A percentile compares a stretch with the other conserved stretches of the same genome.
These are phyloP conservation scores for Raffaelea arxii DNA, from an alignment of 2,329 filamentous ascomycete species.

Conservation along the genomic window DNA sequence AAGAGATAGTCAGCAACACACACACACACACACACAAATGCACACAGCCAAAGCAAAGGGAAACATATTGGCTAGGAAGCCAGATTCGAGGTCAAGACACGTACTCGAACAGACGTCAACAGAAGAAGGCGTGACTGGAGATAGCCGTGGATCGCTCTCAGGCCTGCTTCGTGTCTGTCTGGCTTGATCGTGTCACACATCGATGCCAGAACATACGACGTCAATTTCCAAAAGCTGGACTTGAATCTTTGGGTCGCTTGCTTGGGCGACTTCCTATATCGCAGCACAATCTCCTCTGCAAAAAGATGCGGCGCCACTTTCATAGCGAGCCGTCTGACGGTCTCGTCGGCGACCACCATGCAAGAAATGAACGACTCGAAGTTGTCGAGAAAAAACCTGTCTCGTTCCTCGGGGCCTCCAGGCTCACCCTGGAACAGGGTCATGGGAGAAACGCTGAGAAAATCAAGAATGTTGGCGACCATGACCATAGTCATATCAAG, in stretches of 20 bases:
- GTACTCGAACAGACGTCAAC: constrained; percentile 38
- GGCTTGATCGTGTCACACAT: constrained; percentile 39
- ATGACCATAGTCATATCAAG: constrained; percentile 29
- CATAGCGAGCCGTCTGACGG: constrained; percentile 37
- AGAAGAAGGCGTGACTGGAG: constrained; percentile 45
- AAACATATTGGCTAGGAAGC: no score
- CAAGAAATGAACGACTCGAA: constrained; percentile 44
- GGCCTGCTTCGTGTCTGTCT: constrained; percentile 30
- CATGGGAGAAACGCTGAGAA: constrained; percentile 44
- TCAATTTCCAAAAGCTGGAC: constrained; percentile 41
- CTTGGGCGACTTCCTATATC: constrained; percentile 25
- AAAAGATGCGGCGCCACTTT: constrained; percentile 40
- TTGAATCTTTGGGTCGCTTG: constrained; percentile 28
- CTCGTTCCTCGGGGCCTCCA: constrained; percentile 22
- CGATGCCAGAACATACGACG: constrained; percentile 36
- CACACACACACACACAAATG: not conserved
- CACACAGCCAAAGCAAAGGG: not conserved
- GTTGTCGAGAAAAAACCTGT: constrained; percentile 32
- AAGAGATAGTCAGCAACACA: not conserved
- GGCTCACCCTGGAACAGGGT: constrained; percentile 35
- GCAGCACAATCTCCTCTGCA: constrained; percentile 24
- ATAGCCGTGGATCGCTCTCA: constrained; percentile 44
- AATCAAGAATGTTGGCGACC: constrained; percentile 44
- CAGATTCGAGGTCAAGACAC: no score
- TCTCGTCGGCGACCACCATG: constrained; percentile 40